These are phyloP conservation scores for Otatea glauca DNA, from an alignment of 176 grass and related monocot genomes.

Conservation along the genomic window DNA sequence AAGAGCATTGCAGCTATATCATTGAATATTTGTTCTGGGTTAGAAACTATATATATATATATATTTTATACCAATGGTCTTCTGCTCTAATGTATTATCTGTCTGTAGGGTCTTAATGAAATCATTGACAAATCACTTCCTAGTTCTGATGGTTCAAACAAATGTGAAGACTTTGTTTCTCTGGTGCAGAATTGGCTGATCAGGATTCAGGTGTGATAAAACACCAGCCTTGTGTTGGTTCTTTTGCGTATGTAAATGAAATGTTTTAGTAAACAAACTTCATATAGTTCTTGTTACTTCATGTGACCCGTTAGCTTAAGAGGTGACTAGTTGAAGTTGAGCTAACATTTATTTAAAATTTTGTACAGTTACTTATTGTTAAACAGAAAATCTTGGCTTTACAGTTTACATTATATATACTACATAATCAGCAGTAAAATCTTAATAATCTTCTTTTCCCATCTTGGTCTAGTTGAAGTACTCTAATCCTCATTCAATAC, in stretches of 20 bases:
- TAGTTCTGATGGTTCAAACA: conserved; percentile 71
- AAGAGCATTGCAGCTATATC: conserved; percentile 21
- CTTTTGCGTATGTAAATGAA: background rate
- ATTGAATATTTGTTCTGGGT: background rate
- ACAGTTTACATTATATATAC: background rate
- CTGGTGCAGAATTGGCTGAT: conserved; percentile 73
- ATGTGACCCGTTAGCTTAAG: background rate
- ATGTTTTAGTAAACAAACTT: background rate
- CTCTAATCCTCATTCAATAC: background rate
- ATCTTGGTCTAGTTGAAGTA: background rate
- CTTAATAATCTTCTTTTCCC: background rate
- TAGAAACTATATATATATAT: conserved; percentile 24
- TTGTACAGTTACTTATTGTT: background rate
- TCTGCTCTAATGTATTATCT: conserved; percentile 34
- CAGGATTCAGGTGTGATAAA: conserved; percentile 68
- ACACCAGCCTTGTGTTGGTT: background rate
- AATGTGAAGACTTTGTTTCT: conserved; percentile 74
- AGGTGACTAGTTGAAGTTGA: background rate
- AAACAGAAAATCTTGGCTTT: background rate
- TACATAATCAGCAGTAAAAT: background rate
- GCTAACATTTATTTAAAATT: background rate
- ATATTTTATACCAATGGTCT: background rate
- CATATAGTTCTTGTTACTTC: background rate
- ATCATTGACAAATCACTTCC: conserved; percentile 63
- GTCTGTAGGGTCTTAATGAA: conserved; percentile 70